phyloP scores from a whole-genome alignment of 176 grass and related monocot genomes.

The sorghum (Sorghum bicolor) region Sorghum_bicolor_NCBIv3 NC_012871.2:69958001-69958500 shows the following conservation, averaged over 20 bases:
- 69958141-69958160: not conserved
- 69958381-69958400: not conserved
- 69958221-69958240: not conserved
- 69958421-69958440: too few species aligned
- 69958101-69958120: not conserved
- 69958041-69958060: not conserved
- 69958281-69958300: too few species aligned
- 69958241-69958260: too few species aligned
- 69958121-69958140: not conserved
- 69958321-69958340: not conserved
- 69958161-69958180: not conserved
- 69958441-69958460: too few species aligned
- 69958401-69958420: not conserved
- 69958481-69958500: too few species aligned
- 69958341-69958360: not conserved
- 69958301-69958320: not conserved
- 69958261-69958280: too few species aligned
- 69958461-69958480: too few species aligned
- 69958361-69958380: too few species aligned
- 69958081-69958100: not conserved
- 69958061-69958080: not conserved
- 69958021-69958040: not conserved
- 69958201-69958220: not conserved
- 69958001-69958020: slow-evolving; percentile 28
- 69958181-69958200: not conserved